These are phyloP conservation scores for Fusarium chlamydosporum DNA, from an alignment of 2,329 filamentous ascomycete genomes.

Conservation along the genomic window DNA sequence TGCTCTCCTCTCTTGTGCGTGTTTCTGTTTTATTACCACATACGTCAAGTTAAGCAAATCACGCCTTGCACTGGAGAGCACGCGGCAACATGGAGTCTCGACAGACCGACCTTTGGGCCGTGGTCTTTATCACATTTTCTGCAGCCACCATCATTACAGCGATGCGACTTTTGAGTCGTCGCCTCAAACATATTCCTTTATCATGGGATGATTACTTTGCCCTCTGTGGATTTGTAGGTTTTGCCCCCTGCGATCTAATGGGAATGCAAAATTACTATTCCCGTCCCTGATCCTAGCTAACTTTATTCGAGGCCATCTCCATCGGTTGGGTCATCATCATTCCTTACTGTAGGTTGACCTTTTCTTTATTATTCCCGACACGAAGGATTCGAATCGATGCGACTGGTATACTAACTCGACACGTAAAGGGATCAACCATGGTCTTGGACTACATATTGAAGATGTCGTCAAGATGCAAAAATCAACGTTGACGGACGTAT, in stretches of 20 bases:
- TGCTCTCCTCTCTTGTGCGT: not conserved
- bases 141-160: slow-evolving; percentile 37
- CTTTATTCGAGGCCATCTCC: slow-evolving; percentile 18
- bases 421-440: slow-evolving; percentile 30
- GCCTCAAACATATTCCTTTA: slow-evolving; percentile 31
- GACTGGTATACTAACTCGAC: slow-evolving; percentile 6
- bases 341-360: slow-evolving; percentile 32
- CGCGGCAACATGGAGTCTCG: slow-evolving; percentile 25
- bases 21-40: not conserved
- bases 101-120: slow-evolving; percentile 36
- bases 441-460: slow-evolving; percentile 36
- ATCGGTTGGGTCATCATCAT: slow-evolving; percentile 40
- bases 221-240: slow-evolving; percentile 36
- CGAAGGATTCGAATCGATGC: not conserved
- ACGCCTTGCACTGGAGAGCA: not conserved
- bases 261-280: not conserved
- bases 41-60: no score
- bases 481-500: not conserved
- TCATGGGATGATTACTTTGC: slow-evolving; percentile 47
- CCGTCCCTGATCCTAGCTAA: not conserved
- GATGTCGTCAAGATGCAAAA: slow-evolving; percentile 13
- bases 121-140: slow-evolving; percentile 37
- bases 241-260: not conserved
- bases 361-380: not conserved
- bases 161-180: slow-evolving; percentile 37